These are phyloP conservation scores for Solanum medicagineum DNA, from an alignment of 257 asterid genomes.

Conservation along the genomic window DNA sequence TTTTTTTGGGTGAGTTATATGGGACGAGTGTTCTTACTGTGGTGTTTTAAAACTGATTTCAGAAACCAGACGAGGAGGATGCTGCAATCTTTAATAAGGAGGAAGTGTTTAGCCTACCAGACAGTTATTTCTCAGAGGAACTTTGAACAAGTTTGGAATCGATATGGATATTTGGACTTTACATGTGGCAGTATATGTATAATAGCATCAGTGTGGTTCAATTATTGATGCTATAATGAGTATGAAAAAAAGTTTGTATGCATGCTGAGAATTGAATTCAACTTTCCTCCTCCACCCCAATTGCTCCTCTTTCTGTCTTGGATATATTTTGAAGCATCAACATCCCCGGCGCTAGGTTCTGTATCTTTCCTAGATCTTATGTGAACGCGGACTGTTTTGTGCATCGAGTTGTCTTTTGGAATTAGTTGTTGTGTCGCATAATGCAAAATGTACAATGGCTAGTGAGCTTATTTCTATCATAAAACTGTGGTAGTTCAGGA, in stretches of 20 bases:
- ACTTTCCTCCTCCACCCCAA: background rate
- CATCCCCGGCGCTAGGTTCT: background rate
- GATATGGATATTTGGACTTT: background rate
- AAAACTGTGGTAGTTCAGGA: too few species aligned
- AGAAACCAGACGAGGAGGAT: constrained; percentile 84
- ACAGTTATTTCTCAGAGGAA: constrained; percentile 49
- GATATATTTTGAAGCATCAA: background rate
- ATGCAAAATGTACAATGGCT: background rate
- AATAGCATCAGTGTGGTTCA: background rate
- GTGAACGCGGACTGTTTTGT: background rate
- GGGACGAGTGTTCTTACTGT: background rate
- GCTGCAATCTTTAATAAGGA: constrained; percentile 48
- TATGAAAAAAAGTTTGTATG: background rate
- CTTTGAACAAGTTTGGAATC: constrained; percentile 10
- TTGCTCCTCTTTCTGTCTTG: background rate
- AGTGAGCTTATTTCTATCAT: too few species aligned
- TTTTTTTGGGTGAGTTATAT: background rate
- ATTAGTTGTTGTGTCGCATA: background rate
- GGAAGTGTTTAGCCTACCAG: constrained; percentile 77
- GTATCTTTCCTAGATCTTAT: background rate
- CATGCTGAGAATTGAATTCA: background rate
- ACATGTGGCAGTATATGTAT: background rate
- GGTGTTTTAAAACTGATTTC: constrained; percentile 5
- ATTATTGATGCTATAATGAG: background rate
- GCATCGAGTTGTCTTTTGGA: background rate